phyloP scores from a whole-genome alignment of 371 early-diverging fungal genomes.

The Mucor indicus region DNA sequence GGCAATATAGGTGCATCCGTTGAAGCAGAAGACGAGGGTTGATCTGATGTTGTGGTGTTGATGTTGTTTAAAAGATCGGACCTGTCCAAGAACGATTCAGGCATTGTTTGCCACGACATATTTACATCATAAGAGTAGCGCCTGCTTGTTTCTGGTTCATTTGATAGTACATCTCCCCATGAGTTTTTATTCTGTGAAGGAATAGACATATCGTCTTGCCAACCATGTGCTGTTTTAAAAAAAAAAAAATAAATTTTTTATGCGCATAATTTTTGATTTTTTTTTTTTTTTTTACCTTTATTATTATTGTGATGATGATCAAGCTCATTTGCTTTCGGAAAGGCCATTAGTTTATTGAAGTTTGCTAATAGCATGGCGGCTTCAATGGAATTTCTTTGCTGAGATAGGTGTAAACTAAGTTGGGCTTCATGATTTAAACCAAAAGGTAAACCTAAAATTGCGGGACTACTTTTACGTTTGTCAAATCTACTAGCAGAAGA shows the following conservation, averaged over 20 bases:
- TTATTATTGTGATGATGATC: conserved; percentile 20
- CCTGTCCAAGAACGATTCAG: conserved; percentile 32
- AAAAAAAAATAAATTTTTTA: conserved; percentile 20
- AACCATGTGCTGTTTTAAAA: conserved; percentile 4
- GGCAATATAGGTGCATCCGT: conserved; percentile 5
- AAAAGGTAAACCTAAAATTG: conserved; percentile 38
- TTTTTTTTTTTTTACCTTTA: neutral
- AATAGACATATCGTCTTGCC: conserved; percentile 49
- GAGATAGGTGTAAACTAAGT: conserved; percentile 36
- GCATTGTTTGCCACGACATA: conserved; percentile 45
- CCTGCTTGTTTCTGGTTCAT: conserved; percentile 19
- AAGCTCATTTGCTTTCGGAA: conserved; percentile 14
- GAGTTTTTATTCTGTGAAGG: conserved; percentile 24
- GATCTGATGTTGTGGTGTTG: neutral
- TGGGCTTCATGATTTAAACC: conserved; percentile 34
- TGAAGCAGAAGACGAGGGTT: neutral
- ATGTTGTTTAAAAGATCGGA: conserved; percentile 19
- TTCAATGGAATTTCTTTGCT: conserved; percentile 50
- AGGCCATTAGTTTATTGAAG: conserved; percentile 34
- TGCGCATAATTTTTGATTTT: conserved; percentile 32
- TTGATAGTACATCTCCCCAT: conserved; percentile 18
- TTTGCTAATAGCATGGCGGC: conserved; percentile 51
- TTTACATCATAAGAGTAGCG: conserved; percentile 44
- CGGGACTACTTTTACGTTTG: conserved; percentile 51
- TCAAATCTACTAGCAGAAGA: conserved; percentile 27